Percentiles rank a stretch among this genome's conserved stretches.
Conservation (phyloP, 345 rosid species). For the Cardiospermum halicacabum region DNA sequence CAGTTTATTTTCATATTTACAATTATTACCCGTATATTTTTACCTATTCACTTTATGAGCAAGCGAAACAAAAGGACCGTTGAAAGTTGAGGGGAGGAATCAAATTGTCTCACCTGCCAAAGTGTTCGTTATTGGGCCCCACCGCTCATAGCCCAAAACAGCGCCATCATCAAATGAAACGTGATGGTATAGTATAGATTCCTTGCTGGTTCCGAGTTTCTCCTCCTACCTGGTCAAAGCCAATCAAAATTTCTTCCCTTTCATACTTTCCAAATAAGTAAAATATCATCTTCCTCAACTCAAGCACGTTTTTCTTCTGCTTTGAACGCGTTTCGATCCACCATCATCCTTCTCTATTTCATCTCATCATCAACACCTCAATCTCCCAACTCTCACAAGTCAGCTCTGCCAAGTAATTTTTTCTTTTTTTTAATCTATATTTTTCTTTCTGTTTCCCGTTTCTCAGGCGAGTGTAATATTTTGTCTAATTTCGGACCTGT, state of each 20-base stretch:
- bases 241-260: not conserved
- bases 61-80: not conserved
- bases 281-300: not conserved
- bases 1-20: too few species aligned
- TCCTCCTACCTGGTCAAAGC: not conserved
- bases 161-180: not conserved
- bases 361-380: not conserved
- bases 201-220: too few species aligned
- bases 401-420: conserved; percentile 20
- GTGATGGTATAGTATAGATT: too few species aligned
- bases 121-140: not conserved
- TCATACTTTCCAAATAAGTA: not conserved
- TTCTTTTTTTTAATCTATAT: not conserved
- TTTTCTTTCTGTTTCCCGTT: not conserved
- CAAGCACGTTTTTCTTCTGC: not conserved
- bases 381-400: conserved; percentile 12
- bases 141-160: not conserved
- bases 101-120: conserved; percentile 3
- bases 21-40: too few species aligned
- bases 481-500: not conserved
- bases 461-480: conserved; percentile 12
- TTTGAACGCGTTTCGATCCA: not conserved
- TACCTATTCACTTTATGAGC: too few species aligned
- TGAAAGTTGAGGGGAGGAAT: not conserved
- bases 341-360: conserved; percentile 1